These are phyloP conservation scores for Aegilops tauschii DNA, from an alignment of 176 grass and related monocot species.

Conservation along the genomic window DNA sequence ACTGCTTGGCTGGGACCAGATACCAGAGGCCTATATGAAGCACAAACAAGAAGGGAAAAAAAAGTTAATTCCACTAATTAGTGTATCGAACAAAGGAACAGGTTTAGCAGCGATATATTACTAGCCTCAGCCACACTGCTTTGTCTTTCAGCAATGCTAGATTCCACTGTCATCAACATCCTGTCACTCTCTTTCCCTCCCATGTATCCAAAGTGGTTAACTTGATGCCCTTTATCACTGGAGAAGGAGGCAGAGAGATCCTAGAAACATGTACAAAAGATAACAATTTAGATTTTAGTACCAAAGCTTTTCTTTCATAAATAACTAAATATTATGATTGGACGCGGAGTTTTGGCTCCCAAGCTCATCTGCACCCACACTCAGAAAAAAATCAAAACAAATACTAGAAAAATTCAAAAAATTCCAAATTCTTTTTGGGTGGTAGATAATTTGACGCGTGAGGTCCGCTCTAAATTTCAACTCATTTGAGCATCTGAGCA, in stretches of 20 bases:
- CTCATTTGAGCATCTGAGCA: too few relatives aligned
- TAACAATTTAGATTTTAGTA: conserved; percentile 22
- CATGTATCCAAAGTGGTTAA: conserved; percentile 25
- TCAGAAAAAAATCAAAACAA: too few relatives aligned
- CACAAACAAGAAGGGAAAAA: background rate
- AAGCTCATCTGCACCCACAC: too few relatives aligned
- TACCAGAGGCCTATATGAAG: conserved; percentile 55
- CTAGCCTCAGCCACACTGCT: conserved; percentile 61
- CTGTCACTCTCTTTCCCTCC: conserved; percentile 68
- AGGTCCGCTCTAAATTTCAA: too few relatives aligned
- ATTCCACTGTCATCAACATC: conserved; percentile 61
- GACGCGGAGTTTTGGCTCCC: too few relatives aligned
- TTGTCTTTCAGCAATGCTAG: conserved; percentile 43
- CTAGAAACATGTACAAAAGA: conserved; percentile 45
- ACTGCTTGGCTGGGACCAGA: conserved; percentile 74
- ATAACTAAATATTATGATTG: background rate
- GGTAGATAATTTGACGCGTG: too few relatives aligned
- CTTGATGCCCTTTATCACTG: conserved; percentile 37
- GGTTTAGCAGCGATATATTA: conserved; percentile 30
- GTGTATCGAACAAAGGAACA: conserved; percentile 9
- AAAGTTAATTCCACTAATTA: conserved; percentile 21
- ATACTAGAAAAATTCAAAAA: too few relatives aligned
- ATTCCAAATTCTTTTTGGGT: too few relatives aligned
- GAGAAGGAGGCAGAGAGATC: conserved; percentile 58
- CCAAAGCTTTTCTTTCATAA: background rate